Percentiles rank a stretch among this genome's conserved stretches.
Evolutionary conservation across 78 protist species (phyloP).

Genomic region (Fonticula alba): DNA sequence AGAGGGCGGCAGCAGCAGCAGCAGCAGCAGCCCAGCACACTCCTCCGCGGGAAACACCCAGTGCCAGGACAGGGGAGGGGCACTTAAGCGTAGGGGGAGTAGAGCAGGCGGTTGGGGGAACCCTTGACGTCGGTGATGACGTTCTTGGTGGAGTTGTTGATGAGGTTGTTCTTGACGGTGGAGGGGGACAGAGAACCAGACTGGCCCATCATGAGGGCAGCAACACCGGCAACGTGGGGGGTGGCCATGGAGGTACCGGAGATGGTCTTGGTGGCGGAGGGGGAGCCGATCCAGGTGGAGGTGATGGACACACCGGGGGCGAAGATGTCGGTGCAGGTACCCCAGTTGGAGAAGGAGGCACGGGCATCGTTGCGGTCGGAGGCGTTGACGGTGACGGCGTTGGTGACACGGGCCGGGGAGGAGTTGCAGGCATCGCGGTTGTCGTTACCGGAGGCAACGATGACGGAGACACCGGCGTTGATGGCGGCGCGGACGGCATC

Average conservation of each 20-base stretch:
- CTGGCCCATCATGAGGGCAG: not conserved
- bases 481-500: not conserved
- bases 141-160: too few species aligned
- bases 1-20: too few species aligned
- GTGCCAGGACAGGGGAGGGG: too few species aligned
- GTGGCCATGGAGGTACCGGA: conserved; percentile 16
- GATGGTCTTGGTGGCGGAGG: not conserved
- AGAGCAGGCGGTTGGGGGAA: too few species aligned
- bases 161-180: too few species aligned
- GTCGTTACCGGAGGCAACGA: conserved; percentile 11
- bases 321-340: conserved; percentile 12
- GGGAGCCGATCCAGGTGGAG: not conserved
- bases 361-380: not conserved
- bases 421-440: conserved; percentile 3
- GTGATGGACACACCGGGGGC: conserved; percentile 1
- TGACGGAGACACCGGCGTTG: not conserved
- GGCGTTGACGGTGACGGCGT: not conserved
- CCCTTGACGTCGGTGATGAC: too few species aligned
- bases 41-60: too few species aligned
- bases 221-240: conserved; percentile 4
- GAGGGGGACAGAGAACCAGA: too few species aligned
- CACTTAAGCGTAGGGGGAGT: too few species aligned
- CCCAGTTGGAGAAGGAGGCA: conserved; percentile 11
- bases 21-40: too few species aligned
- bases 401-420: not conserved